These are phyloP conservation scores for Pseudozyma thailandica DNA, from an alignment of 1,284 basidiomycete genomes.

Conservation along the genomic window DNA sequence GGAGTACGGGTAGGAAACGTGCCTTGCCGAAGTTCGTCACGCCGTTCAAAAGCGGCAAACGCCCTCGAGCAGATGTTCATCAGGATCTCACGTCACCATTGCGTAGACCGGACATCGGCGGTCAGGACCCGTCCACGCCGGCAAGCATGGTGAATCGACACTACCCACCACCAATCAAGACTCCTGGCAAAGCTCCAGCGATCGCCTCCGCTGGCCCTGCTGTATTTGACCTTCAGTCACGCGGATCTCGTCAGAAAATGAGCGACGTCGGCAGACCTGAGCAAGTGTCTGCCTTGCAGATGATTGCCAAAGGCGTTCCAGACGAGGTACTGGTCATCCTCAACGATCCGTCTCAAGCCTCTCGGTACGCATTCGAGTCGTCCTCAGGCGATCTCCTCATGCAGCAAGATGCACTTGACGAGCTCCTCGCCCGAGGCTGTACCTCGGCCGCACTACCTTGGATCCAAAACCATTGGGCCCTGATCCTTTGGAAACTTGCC, in stretches of 20 bases:
- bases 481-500: conserved; percentile 94
- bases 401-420: conserved; percentile 40
- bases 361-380: conserved; percentile 51
- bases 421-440: conserved; percentile 45
- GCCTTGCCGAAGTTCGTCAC: conserved; percentile 44
- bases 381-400: conserved; percentile 25
- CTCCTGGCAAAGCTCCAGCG: background rate
- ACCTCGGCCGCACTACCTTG: conserved; percentile 77
- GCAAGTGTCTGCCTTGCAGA: conserved; percentile 31
- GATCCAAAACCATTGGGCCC: conserved; percentile 89
- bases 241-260: conserved; percentile 14
- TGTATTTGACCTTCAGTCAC: conserved; percentile 20
- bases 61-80: conserved; percentile 19
- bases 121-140: background rate
- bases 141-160: conserved; percentile 7
- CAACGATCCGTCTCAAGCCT: conserved; percentile 33
- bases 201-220: conserved; percentile 4
- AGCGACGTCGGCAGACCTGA: conserved; percentile 42
- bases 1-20: conserved; percentile 30
- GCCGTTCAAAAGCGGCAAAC: conserved; percentile 54
- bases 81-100: conserved; percentile 25
- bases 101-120: conserved; percentile 6
- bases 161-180: conserved; percentile 3
- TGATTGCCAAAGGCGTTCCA: conserved; percentile 48
- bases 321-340: conserved; percentile 56